These are phyloP conservation scores for Firmiana major DNA, from an alignment of 345 rosid genomes.

Conservation along the genomic window DNA sequence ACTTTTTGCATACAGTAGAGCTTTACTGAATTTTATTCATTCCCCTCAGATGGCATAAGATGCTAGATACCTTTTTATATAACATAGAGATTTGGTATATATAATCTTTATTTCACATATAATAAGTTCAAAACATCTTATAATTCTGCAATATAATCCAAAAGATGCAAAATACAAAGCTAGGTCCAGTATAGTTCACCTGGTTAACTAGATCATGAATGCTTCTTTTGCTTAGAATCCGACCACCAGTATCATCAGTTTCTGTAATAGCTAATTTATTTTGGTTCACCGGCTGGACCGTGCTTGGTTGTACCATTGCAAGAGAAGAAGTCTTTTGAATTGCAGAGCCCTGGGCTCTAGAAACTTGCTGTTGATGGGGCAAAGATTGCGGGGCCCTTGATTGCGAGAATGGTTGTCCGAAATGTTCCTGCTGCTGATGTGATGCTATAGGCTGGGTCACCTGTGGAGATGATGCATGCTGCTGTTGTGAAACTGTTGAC, in stretches of 20 bases:
- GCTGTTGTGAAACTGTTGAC: conserved; percentile 44
- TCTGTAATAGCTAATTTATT: conserved; percentile 45
- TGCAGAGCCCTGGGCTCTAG: conserved; percentile 38
- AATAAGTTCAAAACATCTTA: not conserved
- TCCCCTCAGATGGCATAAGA: not conserved
- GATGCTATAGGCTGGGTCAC: conserved; percentile 47
- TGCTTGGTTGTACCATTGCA: conserved; percentile 39
- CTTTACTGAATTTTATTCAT: not conserved
- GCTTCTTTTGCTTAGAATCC: conserved; percentile 82
- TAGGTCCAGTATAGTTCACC: conserved; percentile 37
- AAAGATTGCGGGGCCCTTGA: conserved; percentile 51
- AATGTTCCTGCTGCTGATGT: conserved; percentile 54
- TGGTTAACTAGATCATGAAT: conserved; percentile 83
- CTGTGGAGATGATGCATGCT: conserved; percentile 46
- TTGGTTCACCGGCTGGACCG: conserved; percentile 41
- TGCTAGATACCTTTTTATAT: not conserved
- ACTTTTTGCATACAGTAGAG: not conserved
- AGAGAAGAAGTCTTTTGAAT: conserved; percentile 51
- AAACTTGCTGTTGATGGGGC: conserved; percentile 56
- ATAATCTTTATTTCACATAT: not conserved
- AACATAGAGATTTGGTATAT: not conserved
- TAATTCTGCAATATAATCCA: not conserved
- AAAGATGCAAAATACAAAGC: not conserved
- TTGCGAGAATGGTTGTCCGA: conserved; percentile 50
- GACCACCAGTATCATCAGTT: conserved; percentile 51